Percentiles rank a stretch among this genome's conserved stretches.
Conservation (phyloP, 345 rosid species). For the Syzygium grande region DNA sequence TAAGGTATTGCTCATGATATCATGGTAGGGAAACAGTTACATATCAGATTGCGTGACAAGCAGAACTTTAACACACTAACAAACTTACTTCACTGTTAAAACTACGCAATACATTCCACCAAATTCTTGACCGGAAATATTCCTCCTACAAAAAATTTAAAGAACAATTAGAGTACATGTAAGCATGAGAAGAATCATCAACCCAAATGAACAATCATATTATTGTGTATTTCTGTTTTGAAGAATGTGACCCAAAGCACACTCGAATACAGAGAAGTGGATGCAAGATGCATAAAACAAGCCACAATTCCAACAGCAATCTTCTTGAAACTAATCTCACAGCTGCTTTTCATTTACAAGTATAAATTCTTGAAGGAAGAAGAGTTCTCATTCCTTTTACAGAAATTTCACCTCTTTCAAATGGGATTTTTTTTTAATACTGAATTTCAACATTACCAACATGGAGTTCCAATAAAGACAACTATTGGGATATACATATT, state of each 20-base stretch:
- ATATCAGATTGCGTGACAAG: background rate
- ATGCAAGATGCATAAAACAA: background rate
- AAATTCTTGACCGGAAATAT: constrained; percentile 97
- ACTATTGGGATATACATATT: background rate
- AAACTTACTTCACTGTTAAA: constrained; percentile 60
- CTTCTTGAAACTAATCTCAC: background rate
- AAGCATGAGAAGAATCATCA: background rate
- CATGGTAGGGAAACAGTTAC: background rate
- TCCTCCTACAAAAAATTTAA: constrained; percentile 53
- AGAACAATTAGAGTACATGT: constrained; percentile 2
- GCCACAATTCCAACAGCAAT: background rate
- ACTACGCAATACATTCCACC: constrained; percentile 86
- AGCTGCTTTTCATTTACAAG: background rate
- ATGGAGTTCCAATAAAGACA: background rate
- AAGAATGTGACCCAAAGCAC: background rate
- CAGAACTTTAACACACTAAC: background rate
- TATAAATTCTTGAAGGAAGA: background rate
- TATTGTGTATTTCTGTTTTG: background rate
- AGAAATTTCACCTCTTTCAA: background rate
- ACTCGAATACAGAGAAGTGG: background rate
- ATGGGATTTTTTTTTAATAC: background rate
- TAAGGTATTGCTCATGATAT: background rate
- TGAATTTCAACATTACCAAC: background rate
- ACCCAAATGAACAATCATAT: background rate
- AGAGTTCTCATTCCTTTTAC: background rate